Conservation (phyloP, 208 protist species). For the Willaertia magna region DNA sequence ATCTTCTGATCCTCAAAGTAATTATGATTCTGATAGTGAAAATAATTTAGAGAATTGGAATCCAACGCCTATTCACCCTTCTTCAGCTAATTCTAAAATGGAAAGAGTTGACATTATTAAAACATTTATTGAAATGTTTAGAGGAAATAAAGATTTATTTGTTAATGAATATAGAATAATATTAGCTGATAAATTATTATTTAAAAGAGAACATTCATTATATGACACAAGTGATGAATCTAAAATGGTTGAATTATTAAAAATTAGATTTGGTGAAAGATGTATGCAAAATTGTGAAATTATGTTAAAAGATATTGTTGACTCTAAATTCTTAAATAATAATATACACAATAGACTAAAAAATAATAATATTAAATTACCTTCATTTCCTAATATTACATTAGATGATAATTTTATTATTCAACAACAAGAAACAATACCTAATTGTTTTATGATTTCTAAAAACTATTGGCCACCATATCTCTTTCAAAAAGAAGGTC, state of each 20-base stretch:
- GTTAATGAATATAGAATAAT: slow-evolving; percentile 29
- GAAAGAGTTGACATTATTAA: slow-evolving; percentile 23
- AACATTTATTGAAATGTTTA: slow-evolving; percentile 30
- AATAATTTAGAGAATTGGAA: not conserved
- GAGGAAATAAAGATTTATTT: slow-evolving; percentile 26
- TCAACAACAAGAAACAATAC: not conserved
- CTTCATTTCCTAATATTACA: not conserved
- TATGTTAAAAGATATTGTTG: slow-evolving; percentile 44
- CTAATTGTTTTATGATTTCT: not conserved
- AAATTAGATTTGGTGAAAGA: slow-evolving; percentile 40
- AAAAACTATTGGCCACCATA: not conserved
- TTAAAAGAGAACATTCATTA: not conserved
- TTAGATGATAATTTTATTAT: not conserved
- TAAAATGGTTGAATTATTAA: slow-evolving; percentile 36
- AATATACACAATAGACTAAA: slow-evolving; percentile 9
- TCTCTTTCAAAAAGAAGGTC: not conserved
- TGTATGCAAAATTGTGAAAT: slow-evolving; percentile 38
- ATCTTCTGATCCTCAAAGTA: not conserved
- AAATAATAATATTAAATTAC: not conserved
- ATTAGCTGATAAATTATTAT: slow-evolving; percentile 21
- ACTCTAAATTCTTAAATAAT: slow-evolving; percentile 39
- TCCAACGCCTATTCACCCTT: not conserved
- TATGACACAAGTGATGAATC: slow-evolving; percentile 29
- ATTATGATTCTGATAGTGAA: not conserved
- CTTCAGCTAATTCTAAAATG: not conserved